A percentile compares a stretch with the other conserved stretches of the same genome.
Evolutionary conservation across 139 green algal species (phyloP).

Genomic region (Trebouxia sp.): DNA sequence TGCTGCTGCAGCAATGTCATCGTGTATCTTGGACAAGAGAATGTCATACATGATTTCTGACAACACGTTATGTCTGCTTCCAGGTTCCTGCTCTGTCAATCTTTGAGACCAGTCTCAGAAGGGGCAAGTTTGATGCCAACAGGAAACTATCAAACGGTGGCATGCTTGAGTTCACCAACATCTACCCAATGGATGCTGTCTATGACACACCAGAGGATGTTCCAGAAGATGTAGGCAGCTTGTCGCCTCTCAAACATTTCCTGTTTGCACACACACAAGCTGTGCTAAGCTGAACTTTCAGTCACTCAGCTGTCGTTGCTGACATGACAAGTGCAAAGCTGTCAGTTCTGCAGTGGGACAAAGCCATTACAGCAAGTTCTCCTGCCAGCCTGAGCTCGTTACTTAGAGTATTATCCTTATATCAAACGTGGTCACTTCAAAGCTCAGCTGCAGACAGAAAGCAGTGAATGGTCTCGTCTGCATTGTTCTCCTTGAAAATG

Average conservation of each 20-base stretch:
- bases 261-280: background rate
- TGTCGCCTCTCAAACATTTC: background rate
- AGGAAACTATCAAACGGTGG: constrained; percentile 88
- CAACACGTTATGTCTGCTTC: background rate
- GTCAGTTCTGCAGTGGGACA: too few relatives aligned
- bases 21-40: too few relatives aligned
- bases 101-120: constrained; percentile 87
- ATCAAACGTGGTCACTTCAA: too few relatives aligned
- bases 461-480: too few relatives aligned
- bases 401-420: too few relatives aligned
- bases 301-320: background rate
- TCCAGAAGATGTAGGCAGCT: constrained; percentile 83
- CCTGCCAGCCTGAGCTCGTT: too few relatives aligned
- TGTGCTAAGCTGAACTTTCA: background rate
- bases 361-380: too few relatives aligned
- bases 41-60: background rate
- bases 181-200: constrained; percentile 99
- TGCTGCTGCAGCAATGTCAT: too few relatives aligned
- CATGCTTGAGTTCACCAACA: constrained; percentile 93
- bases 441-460: too few relatives aligned
- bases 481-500: too few relatives aligned
- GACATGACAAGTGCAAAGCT: background rate
- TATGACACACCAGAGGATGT: constrained; percentile 96
- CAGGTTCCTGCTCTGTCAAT: constrained; percentile 95
- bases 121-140: constrained; percentile 96